Percentiles rank a stretch among this genome's conserved stretches.
These are phyloP conservation scores for Hirsutella minnesotensis DNA, from an alignment of 2,329 filamentous ascomycete genomes.

Conservation along the genomic window DNA sequence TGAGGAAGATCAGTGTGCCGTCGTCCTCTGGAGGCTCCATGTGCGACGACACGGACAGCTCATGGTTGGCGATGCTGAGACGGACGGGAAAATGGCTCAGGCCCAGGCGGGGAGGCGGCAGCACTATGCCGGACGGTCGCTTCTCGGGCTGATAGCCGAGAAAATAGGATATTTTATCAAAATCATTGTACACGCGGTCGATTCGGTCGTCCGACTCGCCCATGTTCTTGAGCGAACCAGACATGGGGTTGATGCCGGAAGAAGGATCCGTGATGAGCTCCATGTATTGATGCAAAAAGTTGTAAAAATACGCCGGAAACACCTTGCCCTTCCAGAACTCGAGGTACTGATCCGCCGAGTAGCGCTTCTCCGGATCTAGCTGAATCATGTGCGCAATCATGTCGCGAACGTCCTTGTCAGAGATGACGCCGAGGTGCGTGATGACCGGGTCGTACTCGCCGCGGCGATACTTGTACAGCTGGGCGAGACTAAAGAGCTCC, in stretches of 20 bases:
- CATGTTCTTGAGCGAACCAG: slow-evolving; percentile 55
- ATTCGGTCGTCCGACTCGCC: slow-evolving; percentile 90
- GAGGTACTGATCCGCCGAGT: slow-evolving; percentile 87
- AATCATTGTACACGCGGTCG: slow-evolving; percentile 84
- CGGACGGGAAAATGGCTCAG: slow-evolving; percentile 65
- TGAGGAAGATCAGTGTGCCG: slow-evolving; percentile 84
- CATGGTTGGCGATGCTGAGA: slow-evolving; percentile 76
- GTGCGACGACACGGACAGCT: slow-evolving; percentile 52
- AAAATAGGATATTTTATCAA: slow-evolving; percentile 95
- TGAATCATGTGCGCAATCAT: slow-evolving; percentile 96
- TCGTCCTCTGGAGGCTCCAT: slow-evolving; percentile 62
- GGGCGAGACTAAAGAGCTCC: slow-evolving; percentile 93
- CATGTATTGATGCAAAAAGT: slow-evolving; percentile 96
- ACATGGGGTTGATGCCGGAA: slow-evolving; percentile 61
- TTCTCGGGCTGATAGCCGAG: slow-evolving; percentile 58
- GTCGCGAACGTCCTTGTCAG: slow-evolving; percentile 75
- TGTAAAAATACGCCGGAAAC: slow-evolving; percentile 95
- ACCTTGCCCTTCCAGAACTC: slow-evolving; percentile 86
- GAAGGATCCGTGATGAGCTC: slow-evolving; percentile 85
- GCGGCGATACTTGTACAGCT: slow-evolving; percentile 86
- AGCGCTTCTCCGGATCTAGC: slow-evolving; percentile 79
- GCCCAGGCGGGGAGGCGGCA: slow-evolving; percentile 30
- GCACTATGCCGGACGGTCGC: slow-evolving; percentile 15
- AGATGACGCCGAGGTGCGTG: slow-evolving; percentile 72
- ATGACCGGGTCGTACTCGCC: slow-evolving; percentile 84